Evolutionary conservation across 2,329 filamentous ascomycete genomes (phyloP), one percentile per base, ranked within the genome.

Genomic region (Fusarium neocosmosporiellum): DNA sequence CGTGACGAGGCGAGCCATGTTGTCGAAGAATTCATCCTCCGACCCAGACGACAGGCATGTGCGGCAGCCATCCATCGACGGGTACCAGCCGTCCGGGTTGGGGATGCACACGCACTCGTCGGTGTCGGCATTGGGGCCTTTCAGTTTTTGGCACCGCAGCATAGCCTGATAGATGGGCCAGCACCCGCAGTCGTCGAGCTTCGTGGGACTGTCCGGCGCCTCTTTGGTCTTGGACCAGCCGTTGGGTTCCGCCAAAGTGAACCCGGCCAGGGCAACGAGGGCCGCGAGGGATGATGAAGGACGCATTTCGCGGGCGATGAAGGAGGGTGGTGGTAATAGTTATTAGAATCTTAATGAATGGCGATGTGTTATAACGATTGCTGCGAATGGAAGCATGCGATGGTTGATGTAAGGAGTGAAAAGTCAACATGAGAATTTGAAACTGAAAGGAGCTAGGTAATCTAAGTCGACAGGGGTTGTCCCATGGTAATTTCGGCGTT

Each of bases 141-240:
- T 75, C 0, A 74, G 63, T n/a, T 73, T 73, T 18, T 74, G 72
- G 36, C 72, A 74, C 24, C 41, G 41, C 9, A 73, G 64, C 10
- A 74, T 75, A 4, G 72, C 66, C 43, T 74, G 61, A 20, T 75
- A 73, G 36, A 75, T 75, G n/a, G 69, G 72, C 66, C 66, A 66
- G 64, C 72, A 74, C 20, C 72, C 72, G 50, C 72, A 74, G 66
- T 74, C 72, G 22, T 74, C 72, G 29, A 74, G 69, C 7, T 74
- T 74, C 0, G 69, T 66, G n/a, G 72, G 72, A 41, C 72, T 71
- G 11, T 74, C 72, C 5, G 37, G n/a, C 2, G 72, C 72, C 46
- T 58, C 34, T 11, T 64, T 75, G 34, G 66, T 72, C 31, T 63
- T 63, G 24, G 72, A 74, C 72, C 72, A 74, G 55, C 72, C 72